Evolutionary conservation across 1,139 yeast species (phyloP).

Genomic region (Hemisphaericaspora subhashii): DNA sequence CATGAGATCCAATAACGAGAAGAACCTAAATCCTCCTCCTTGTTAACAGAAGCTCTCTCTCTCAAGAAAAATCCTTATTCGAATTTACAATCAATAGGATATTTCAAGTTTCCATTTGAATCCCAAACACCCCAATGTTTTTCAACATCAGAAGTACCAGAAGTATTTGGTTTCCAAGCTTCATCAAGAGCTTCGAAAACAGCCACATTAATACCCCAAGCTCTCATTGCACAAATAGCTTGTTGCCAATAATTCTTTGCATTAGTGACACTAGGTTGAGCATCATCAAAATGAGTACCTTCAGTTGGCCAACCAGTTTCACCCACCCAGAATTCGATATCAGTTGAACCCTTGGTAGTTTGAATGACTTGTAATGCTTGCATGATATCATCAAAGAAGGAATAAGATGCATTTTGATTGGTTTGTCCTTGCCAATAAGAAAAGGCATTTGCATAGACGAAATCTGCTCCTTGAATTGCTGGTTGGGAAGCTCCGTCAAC

Average conservation of each 20-base stretch:
- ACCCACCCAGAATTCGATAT: conserved; percentile 90
- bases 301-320: conserved; percentile 98
- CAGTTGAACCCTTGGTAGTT: conserved; percentile 79
- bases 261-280: conserved; percentile 68
- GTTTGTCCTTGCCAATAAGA: conserved; percentile 99
- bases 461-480: conserved; percentile 77
- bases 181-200: conserved; percentile 95
- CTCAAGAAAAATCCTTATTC: too few relatives aligned
- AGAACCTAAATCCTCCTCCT: too few relatives aligned
- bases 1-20: too few relatives aligned
- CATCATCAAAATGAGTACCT: conserved; percentile 68
- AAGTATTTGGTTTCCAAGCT: conserved; percentile 90
- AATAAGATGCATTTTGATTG: conserved; percentile 73
- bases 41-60: too few relatives aligned
- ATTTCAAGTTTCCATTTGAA: conserved; percentile 55
- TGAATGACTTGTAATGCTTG: conserved; percentile 90
- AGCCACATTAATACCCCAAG: conserved; percentile 91
- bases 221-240: conserved; percentile 89
- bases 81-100: conserved; percentile 57
- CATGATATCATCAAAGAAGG: conserved; percentile 94
- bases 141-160: conserved; percentile 84
- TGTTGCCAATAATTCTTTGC: conserved; percentile 83
- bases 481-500: conserved; percentile 73
- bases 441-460: conserved; percentile 90
- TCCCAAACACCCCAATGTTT: conserved; percentile 92